These are phyloP conservation scores for Leccinum subspadiceum DNA, from an alignment of 1,284 basidiomycete genomes.

Conservation along the genomic window DNA sequence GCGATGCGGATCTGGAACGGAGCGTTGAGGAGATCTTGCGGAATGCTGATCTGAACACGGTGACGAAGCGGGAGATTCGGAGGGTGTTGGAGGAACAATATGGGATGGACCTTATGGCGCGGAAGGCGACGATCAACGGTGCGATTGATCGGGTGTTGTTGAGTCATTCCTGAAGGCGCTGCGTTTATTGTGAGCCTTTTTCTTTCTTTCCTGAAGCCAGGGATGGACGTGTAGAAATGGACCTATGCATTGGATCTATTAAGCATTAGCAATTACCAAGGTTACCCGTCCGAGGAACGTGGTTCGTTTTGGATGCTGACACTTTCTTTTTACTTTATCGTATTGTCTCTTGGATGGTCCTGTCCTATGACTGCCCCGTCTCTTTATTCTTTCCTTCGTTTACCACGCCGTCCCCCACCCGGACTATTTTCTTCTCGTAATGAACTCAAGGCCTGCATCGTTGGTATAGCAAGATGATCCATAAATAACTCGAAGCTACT, in stretches of 20 bases:
- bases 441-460: neutral
- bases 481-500: neutral
- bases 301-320: conserved; percentile 16
- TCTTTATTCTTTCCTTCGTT: neutral
- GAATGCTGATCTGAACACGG: conserved; percentile 78
- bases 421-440: neutral
- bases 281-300: conserved; percentile 14
- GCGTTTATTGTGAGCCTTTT: neutral
- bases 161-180: conserved; percentile 23
- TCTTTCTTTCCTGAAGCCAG: neutral
- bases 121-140: conserved; percentile 68
- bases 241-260: conserved; percentile 22
- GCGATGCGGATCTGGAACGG: conserved; percentile 69
- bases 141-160: conserved; percentile 65
- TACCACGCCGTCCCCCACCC: neutral
- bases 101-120: conserved; percentile 64
- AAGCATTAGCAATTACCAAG: neutral
- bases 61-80: conserved; percentile 89
- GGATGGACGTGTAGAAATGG: conserved; percentile 16
- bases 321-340: conserved; percentile 3
- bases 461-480: neutral
- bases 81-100: conserved; percentile 78
- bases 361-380: neutral
- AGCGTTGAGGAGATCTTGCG: conserved; percentile 72
- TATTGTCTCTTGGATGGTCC: conserved; percentile 5